Evolutionary conservation across 2,329 filamentous ascomycete species (phyloP), one percentile per base, ranked within the genome.

Genomic region (Pseudogymnoascus sp.): DNA sequence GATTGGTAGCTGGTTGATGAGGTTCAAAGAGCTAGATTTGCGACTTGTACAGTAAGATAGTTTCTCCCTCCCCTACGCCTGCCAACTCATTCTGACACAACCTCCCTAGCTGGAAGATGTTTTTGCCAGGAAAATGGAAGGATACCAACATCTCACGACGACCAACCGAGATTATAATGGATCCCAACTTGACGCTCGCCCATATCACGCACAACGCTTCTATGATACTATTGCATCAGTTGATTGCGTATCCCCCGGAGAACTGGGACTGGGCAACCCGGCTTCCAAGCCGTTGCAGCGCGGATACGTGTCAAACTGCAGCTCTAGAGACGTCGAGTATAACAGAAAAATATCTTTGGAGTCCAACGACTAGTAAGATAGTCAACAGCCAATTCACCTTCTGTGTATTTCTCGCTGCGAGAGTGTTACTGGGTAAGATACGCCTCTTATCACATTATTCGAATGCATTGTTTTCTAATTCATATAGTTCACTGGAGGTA

Each of bases 21-120:
- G 78, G 6, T 81, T 81, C 69, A 81, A 81, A 38, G 78, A 81
- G 64, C 67, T 81, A 2, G 79, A 81, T 64, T 65, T 81, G 0
- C 75, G 78, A 0, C 70, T 81, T 0, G 76, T 81, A 0, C 76
- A 78, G 65, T 78, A 72, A 64, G 74, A 66, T 12, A 31, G 12
- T 14, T 21, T 18, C 5, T 18, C 16, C 11, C 12, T 42, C 42
- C 11, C 44, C 11, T 1, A 7, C 2, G 18, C 18, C 40, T 25
- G 28, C 8, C 21, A 23, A 23, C n/a, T 16, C 18, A 12, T 18
- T 16, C 62, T 64, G 5, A 34, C 16, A 14, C 11, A 44, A 16
- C 18, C 31, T 60, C 25, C 12, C 14, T 23, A 77, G 76, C 56
- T 79, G 78, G 78, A 79, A 79, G 50, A 76, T 79, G 73, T 76